Base-by-base conservation (phyloP, 805 yeast species). In the Starmerella etchellsii region DNA sequence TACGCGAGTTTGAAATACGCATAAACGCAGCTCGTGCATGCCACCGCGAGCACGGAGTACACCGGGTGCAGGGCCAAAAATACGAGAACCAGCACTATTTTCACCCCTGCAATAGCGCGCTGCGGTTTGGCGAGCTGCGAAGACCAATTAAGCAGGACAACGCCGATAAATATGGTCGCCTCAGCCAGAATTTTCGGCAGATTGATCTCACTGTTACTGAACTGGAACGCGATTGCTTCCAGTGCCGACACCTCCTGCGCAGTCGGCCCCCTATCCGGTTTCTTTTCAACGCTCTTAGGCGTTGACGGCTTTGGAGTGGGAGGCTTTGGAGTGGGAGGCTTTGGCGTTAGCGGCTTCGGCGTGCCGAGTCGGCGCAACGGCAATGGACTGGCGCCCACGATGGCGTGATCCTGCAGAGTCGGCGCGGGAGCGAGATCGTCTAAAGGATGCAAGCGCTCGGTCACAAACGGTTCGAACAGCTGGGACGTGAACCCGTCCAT, bases 31-130 rank as follows among this genome's bases (percentile, higher is more conserved):
- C 33, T 7, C 8, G 48, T 3, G 4, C 19, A 25, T 3, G 27
- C 19, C 18, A 27, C n/a, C 8, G 45, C 23, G 1, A 48, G 14
- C 14, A 26, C 16, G 8, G 38, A 25, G 33, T 44, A 49, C 10
- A 40, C 15, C 2, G 53, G 54, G 27, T 50, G 43, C 16, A 50
- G 18, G 1, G 27, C 37, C n/a, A 41, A n/a, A 16, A 50, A 46
- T 2, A 22, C 31, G 3, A 42, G 15, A 9, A 40, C 41, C 11
- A 50, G 44, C 9, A 22, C 30, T 10, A 39, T 27, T 30, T 50
- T 50, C 14, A 35, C 28, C 2, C 36, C 7, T 3, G 44, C 43
- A 3, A 22, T 14, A 3, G 37, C 22, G 13, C 44, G 26, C 10
- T 39, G 22, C 13, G 41, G 43, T 19, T 28, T 21, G 21, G 40